Percentiles rank a stretch among this genome's conserved stretches.
These are phyloP conservation scores for Venturia effusa DNA, from an alignment of 2,329 filamentous ascomycete genomes.

Conservation along the genomic window DNA sequence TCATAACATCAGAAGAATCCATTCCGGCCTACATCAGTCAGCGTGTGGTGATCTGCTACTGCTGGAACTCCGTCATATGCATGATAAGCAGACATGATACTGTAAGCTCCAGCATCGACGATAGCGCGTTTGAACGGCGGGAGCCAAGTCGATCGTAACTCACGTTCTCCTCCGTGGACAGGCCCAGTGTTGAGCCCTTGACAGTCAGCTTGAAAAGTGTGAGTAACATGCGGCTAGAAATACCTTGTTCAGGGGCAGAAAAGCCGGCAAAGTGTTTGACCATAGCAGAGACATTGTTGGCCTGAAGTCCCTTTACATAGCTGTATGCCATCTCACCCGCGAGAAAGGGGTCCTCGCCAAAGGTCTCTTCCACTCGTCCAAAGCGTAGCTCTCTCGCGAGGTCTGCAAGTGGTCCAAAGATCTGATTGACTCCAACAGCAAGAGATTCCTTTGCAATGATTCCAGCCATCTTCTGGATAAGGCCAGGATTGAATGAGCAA, in stretches of 20 bases:
- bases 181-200: slow-evolving; percentile 56
- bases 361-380: slow-evolving; percentile 65
- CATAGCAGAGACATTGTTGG: slow-evolving; percentile 54
- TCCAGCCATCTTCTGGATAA: slow-evolving; percentile 55
- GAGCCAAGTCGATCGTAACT: slow-evolving; percentile 42
- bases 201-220: neutral
- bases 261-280: slow-evolving; percentile 69
- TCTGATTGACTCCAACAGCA: slow-evolving; percentile 59
- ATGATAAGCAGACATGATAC: slow-evolving; percentile 66
- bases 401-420: slow-evolving; percentile 62
- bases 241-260: slow-evolving; percentile 51
- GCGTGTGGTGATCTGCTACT: slow-evolving; percentile 52
- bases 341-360: slow-evolving; percentile 57
- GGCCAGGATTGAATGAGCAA: slow-evolving; percentile 56
- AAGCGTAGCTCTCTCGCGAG: slow-evolving; percentile 60
- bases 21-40: slow-evolving; percentile 35
- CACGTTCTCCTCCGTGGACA: slow-evolving; percentile 45
- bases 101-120: slow-evolving; percentile 55
- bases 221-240: neutral
- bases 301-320: slow-evolving; percentile 51
- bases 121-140: slow-evolving; percentile 59
- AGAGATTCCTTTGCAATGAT: slow-evolving; percentile 55
- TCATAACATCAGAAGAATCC: neutral
- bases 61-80: slow-evolving; percentile 63
- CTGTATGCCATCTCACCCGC: slow-evolving; percentile 57